These are phyloP conservation scores for Aaosphaeria pasadenensis DNA, from an alignment of 2,329 filamentous ascomycete genomes.

Conservation along the genomic window DNA sequence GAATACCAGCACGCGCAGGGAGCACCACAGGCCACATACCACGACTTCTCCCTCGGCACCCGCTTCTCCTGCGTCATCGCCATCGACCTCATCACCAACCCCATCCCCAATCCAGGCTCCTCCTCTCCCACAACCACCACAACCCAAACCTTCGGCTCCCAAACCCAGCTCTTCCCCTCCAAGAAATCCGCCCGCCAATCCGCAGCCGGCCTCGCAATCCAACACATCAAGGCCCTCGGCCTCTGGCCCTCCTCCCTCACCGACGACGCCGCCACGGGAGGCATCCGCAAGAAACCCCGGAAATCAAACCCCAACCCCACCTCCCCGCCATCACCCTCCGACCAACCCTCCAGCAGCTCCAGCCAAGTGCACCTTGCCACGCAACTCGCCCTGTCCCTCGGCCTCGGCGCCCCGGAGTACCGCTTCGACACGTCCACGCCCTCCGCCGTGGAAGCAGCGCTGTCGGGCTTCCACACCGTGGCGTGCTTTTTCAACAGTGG, in stretches of 20 bases:
- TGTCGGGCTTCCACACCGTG: conserved; percentile 31
- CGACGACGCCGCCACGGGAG: conserved; percentile 13
- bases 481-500: conserved; percentile 31
- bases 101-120: no score
- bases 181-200: conserved; percentile 43
- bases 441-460: conserved; percentile 1
- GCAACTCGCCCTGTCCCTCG: conserved; percentile 6
- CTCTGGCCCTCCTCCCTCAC: conserved; percentile 20
- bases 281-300: conserved; percentile 26
- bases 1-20: conserved; percentile 23
- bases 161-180: conserved; percentile 25
- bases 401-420: conserved; percentile 21
- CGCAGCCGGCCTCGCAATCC: conserved; percentile 41
- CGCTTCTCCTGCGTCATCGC: not conserved
- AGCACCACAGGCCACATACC: conserved; percentile 33
- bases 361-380: not conserved
- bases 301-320: not conserved
- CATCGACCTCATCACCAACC: not conserved
- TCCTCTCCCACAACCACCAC: conserved; percentile 21
- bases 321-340: not conserved
- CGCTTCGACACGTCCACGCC: conserved; percentile 1
- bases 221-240: conserved; percentile 38
- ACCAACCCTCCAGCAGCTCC: not conserved
- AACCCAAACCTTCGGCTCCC: conserved; percentile 34
- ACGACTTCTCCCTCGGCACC: conserved; percentile 30